phyloP scores from a whole-genome alignment of 768 basidiomycete genomes.

The Postia placenta region DNA sequence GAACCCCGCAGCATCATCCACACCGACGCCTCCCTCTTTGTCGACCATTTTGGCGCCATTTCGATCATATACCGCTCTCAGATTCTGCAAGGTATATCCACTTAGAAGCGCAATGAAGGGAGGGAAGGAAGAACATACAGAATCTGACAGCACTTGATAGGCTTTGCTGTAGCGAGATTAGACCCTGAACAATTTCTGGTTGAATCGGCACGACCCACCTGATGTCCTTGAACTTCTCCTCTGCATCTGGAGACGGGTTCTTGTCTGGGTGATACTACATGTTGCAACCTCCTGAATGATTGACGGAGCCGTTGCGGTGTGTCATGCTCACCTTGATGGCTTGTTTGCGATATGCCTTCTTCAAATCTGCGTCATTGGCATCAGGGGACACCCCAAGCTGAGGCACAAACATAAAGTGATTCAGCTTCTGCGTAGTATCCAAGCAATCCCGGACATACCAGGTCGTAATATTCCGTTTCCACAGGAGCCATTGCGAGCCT shows the following conservation, averaged over 20 bases:
- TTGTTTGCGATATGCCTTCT: constrained; percentile 92
- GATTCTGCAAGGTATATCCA: constrained; percentile 44
- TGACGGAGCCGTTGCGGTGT: neutral
- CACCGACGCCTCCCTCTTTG: constrained; percentile 68
- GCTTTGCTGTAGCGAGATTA: constrained; percentile 61
- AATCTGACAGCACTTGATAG: constrained; percentile 85
- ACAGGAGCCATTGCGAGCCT: constrained; percentile 66
- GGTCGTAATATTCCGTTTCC: constrained; percentile 85
- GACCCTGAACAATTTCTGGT: neutral
- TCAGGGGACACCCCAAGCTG: constrained; percentile 71
- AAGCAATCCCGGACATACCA: constrained; percentile 41
- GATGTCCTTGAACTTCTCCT: constrained; percentile 95
- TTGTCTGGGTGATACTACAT: constrained; percentile 97
- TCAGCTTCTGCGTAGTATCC: constrained; percentile 3
- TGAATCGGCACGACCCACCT: constrained; percentile 42
- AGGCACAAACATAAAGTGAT: neutral
- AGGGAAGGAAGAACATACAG: constrained; percentile 39
- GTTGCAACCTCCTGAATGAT: too few relatives aligned
- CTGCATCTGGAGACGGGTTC: constrained; percentile 88
- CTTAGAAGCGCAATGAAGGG: neutral
- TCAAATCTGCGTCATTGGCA: constrained; percentile 74
- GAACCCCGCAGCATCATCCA: constrained; percentile 92
- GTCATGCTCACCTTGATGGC: constrained; percentile 72
- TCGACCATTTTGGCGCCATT: constrained; percentile 90
- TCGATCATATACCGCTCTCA: constrained; percentile 89